Evolutionary conservation across 495 filamentous ascomycete species (phyloP).

Genomic region (Penicillium flavigenum): DNA sequence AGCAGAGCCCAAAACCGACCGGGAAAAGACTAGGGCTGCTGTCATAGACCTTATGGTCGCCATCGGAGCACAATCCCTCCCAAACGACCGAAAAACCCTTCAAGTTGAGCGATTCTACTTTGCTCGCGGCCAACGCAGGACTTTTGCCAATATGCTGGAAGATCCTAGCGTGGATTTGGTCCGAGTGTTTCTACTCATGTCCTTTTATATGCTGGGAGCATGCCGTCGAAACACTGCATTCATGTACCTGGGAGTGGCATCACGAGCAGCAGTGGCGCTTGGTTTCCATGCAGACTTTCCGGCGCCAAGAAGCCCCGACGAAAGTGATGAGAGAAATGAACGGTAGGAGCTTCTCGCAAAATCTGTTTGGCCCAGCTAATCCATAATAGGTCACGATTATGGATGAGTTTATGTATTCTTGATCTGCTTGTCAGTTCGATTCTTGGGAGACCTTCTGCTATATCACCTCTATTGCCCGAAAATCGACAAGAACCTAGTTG

Average conservation of each 20-base stretch:
- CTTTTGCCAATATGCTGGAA: conserved; percentile 41
- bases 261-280: conserved; percentile 43
- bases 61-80: conserved; percentile 43
- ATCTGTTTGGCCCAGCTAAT: background rate
- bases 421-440: conserved; percentile 47
- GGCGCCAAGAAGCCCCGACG: conserved; percentile 12
- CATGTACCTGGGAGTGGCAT: conserved; percentile 49
- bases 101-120: conserved; percentile 38
- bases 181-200: conserved; percentile 42
- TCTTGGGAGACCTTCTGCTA: conserved; percentile 41
- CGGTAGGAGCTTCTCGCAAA: conserved; percentile 18
- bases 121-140: conserved; percentile 37
- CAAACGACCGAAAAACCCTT: conserved; percentile 20
- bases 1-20: conserved; percentile 17
- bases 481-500: conserved; percentile 11
- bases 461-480: conserved; percentile 30
- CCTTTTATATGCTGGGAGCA: conserved; percentile 50
- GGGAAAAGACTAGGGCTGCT: conserved; percentile 29
- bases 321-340: conserved; percentile 26
- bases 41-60: conserved; percentile 42
- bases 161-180: conserved; percentile 45
- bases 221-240: conserved; percentile 50
- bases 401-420: conserved; percentile 47
- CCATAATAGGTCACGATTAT: conserved; percentile 31
- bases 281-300: conserved; percentile 37